phyloP scores from a whole-genome alignment of 2,329 filamentous ascomycete species.

The Exophiala xenobiotica region DNA sequence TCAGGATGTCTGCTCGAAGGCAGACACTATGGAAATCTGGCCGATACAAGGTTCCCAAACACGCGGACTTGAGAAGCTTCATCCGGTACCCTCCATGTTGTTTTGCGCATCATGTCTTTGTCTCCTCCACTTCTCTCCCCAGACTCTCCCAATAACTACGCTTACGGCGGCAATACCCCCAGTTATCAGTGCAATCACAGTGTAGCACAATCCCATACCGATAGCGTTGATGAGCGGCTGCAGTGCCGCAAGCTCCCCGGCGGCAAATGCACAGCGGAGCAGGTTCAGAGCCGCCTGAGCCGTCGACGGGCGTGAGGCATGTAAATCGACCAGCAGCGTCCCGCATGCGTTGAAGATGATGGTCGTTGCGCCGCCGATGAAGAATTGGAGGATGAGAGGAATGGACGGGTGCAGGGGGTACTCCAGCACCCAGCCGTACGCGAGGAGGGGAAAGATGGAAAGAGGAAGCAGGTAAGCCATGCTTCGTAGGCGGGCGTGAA shows the following conservation, averaged over 20 bases:
- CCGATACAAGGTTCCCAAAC: too few species aligned
- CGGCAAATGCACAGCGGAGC: conserved; percentile 39
- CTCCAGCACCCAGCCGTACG: conserved; percentile 37
- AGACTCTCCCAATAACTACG: neutral
- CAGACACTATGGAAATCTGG: too few species aligned
- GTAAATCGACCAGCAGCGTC: conserved; percentile 41
- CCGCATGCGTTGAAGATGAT: conserved; percentile 37
- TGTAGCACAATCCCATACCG: conserved; percentile 34
- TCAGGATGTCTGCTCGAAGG: too few species aligned
- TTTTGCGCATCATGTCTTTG: too few species aligned
- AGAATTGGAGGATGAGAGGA: neutral
- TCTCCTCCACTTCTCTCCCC: conserved; percentile 6
- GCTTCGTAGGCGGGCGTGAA: conserved; percentile 33
- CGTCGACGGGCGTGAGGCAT: conserved; percentile 37
- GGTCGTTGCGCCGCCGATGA: neutral
- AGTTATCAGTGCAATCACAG: conserved; percentile 26
- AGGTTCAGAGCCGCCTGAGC: conserved; percentile 41
- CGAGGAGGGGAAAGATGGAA: conserved; percentile 31
- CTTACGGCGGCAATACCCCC: neutral
- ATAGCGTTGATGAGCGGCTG: conserved; percentile 37
- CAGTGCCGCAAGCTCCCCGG: conserved; percentile 36
- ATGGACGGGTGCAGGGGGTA: conserved; percentile 33
- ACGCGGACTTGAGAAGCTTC: too few species aligned
- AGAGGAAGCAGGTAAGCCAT: conserved; percentile 32
- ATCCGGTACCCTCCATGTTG: too few species aligned